Evolutionary conservation across 331 rosid species (phyloP), one percentile per base, ranked within the genome.

Genomic region (Prunus yedoensis): DNA sequence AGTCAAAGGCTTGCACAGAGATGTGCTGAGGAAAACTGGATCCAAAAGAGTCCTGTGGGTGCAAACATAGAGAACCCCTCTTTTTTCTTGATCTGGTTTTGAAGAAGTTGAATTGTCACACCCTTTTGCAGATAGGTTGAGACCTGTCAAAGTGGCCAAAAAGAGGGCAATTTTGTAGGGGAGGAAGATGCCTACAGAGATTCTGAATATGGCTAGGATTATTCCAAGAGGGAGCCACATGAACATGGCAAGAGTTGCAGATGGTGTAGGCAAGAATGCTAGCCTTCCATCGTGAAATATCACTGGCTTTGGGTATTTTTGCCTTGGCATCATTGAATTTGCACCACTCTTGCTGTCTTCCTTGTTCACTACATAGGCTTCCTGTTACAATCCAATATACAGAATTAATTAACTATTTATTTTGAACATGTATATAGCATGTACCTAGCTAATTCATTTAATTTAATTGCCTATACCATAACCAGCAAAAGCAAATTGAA

Each of bases 271-370:
- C 56, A 94, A 72, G 82, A 92, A 94, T 23, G 97, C 97, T 10
- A 92, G 77, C 80, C 99, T 90, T 75, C 99, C 99, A 80, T 94
- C 99, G 73, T 94, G 99, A 14, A 94, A 94, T 54, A 94, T 91
- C 13, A 94, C 23, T 12, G 99, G 94, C 59, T 94, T 92, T 64
- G 99, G 97, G 46, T 85, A 90, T 71, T 79, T 88, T 23, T 83
- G 89, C 53, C 97, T 86, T 69, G 87, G 83, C 83, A 89, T 58
- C 8, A 74, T 23, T 61, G 87, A 74, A 13, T 53, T 81, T 58
- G 77, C 8, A 47, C 25, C n/a, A 16, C 38, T 54, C 49, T 75
- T 81, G 25, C 4, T 27, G 20, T 79, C 90, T 79, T 87, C 97
- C 30, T 83, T 85, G 87, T 77, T 88, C 77, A 85, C 86, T 47